phyloP scores from a whole-genome alignment of 176 grass and related monocot genomes.

The Pontederia crassipes region DNA sequence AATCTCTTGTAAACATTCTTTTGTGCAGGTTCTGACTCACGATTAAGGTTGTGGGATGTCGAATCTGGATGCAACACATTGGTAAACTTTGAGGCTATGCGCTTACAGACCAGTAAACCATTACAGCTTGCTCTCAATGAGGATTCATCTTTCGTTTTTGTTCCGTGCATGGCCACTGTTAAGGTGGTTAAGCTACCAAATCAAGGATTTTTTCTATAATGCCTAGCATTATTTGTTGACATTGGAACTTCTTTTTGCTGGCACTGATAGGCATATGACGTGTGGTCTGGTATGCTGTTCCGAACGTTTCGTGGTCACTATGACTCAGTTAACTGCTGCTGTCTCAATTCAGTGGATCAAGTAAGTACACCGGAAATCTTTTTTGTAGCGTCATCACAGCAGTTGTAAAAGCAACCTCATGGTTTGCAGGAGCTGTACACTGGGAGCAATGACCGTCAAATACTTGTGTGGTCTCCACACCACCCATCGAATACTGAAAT shows the following conservation, averaged over 20 bases:
- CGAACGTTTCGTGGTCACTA: conserved; percentile 69
- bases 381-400: conserved; percentile 9
- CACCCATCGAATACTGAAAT: conserved; percentile 49
- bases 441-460: conserved; percentile 93
- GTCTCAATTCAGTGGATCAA: conserved; percentile 53
- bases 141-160: conserved; percentile 63
- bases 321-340: conserved; percentile 87
- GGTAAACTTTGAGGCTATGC: conserved; percentile 79
- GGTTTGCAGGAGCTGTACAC: conserved; percentile 75
- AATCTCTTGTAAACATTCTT: neutral
- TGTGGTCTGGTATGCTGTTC: conserved; percentile 57
- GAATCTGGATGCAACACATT: conserved; percentile 78
- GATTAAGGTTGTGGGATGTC: conserved; percentile 85
- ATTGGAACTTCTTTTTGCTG: conserved; percentile 9
- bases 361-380: conserved; percentile 24
- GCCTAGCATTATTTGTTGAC: neutral
- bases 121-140: conserved; percentile 60
- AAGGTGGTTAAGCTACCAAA: conserved; percentile 42
- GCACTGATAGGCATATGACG: conserved; percentile 52
- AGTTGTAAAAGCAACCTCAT: conserved; percentile 15
- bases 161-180: conserved; percentile 79
- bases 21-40: conserved; percentile 81
- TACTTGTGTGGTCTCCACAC: conserved; percentile 87
- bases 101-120: conserved; percentile 63
- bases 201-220: conserved; percentile 5